A percentile compares a stretch with the other conserved stretches of the same genome.
These are phyloP conservation scores for Irpex lacteus DNA, from an alignment of 1,284 basidiomycete species.

Conservation along the genomic window DNA sequence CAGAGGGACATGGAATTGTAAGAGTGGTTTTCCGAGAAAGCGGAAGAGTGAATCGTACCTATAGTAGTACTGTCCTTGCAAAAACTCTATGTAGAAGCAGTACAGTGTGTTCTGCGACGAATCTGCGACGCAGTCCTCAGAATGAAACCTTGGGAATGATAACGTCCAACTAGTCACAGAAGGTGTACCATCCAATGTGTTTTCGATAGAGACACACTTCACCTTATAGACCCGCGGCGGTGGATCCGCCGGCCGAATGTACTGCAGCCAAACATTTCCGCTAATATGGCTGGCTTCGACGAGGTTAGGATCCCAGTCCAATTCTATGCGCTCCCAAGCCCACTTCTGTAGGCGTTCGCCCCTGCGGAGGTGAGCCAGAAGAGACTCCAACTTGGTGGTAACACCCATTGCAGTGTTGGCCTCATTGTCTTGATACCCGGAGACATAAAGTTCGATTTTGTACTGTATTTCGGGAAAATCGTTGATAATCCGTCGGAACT, in stretches of 20 bases:
- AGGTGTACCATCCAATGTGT: not conserved
- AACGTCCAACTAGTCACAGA: not conserved
- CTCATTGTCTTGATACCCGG: not conserved
- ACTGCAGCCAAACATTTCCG: no score
- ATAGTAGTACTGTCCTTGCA: not conserved
- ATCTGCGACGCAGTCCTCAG: not conserved
- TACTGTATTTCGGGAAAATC: not conserved
- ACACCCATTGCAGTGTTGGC: not conserved
- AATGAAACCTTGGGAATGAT: not conserved
- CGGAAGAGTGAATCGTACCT: not conserved
- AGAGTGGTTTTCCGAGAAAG: not conserved
- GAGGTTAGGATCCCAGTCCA: not conserved
- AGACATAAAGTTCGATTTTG: not conserved
- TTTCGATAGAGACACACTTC: not conserved
- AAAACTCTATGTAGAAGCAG: not conserved
- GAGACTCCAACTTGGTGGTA: not conserved
- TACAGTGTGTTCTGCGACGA: not conserved
- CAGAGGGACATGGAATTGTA: not conserved
- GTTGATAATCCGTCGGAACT: not conserved
- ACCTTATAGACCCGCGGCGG: not conserved
- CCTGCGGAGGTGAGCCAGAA: not conserved
- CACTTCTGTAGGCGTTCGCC: not conserved
- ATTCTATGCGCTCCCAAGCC: not conserved
- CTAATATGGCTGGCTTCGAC: no score
- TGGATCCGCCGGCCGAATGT: no score